phyloP scores from a whole-genome alignment of 2,329 filamentous ascomycete species.

The Pseudogymnoascus sp. region DNA sequence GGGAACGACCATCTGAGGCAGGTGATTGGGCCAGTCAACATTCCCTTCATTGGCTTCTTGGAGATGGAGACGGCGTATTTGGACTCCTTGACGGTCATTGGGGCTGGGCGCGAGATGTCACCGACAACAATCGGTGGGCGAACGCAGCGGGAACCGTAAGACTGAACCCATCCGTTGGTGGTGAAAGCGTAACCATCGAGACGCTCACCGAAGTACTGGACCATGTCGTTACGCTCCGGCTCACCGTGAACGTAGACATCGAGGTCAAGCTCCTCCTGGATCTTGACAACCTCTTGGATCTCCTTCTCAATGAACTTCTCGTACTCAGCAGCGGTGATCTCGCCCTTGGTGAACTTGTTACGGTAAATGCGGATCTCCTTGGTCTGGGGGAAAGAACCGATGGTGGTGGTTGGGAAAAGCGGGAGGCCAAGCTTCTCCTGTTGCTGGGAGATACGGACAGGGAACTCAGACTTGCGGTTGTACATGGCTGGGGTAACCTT shows the following conservation, averaged over 20 bases:
- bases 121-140: conserved; percentile 97
- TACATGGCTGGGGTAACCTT: conserved; percentile 79
- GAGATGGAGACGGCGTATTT: conserved; percentile 96
- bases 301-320: conserved; percentile 99
- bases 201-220: conserved; percentile 99
- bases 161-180: conserved; percentile 98
- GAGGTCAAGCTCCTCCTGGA: conserved; percentile 95
- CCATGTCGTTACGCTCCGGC: conserved; percentile 99
- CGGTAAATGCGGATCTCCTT: conserved; percentile 95
- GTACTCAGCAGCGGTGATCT: conserved; percentile 87
- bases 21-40: conserved; percentile 98
- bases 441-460: conserved; percentile 77
- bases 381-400: conserved; percentile 98
- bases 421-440: conserved; percentile 89
- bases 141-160: conserved; percentile 96
- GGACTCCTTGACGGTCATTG: conserved; percentile 99
- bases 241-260: conserved; percentile 98
- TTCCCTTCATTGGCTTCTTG: conserved; percentile 99
- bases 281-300: conserved; percentile 88
- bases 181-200: conserved; percentile 97
- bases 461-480: conserved; percentile 88
- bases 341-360: conserved; percentile 98
- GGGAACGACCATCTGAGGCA: conserved; percentile 99
- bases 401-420: conserved; percentile 97
- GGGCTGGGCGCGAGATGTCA: conserved; percentile 91